Conservation (phyloP, 257 asterid genomes). For the Eucommia ulmoides region DNA sequence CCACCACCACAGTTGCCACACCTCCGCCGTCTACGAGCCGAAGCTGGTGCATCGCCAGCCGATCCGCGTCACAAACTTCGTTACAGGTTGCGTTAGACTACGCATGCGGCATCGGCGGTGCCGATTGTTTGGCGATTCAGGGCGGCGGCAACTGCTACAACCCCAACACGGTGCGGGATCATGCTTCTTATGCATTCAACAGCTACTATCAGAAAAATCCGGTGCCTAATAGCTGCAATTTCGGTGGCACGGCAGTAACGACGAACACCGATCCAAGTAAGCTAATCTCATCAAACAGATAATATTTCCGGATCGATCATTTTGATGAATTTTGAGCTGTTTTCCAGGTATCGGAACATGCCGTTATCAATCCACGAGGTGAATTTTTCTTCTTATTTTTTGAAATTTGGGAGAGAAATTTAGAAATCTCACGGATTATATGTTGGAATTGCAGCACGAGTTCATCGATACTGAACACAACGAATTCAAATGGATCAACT, state of each 20-base stretch:
- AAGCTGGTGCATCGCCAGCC: constrained; percentile 78
- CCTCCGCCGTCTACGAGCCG: constrained; percentile 30
- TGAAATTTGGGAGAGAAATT: too few species aligned
- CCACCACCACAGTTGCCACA: constrained; percentile 23
- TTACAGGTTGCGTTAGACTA: constrained; percentile 61
- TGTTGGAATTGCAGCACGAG: constrained; percentile 57
- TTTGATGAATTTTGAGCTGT: too few species aligned
- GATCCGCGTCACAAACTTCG: constrained; percentile 33
- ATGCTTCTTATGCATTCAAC: too few species aligned
- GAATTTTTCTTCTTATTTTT: too few species aligned
- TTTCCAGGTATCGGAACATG: constrained; percentile 72
- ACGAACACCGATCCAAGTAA: constrained; percentile 72
- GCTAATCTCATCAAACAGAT: too few species aligned
- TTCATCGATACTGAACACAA: constrained; percentile 53
- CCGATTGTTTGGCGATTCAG: constrained; percentile 45
- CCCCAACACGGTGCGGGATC: constrained; percentile 31
- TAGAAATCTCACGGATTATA: too few species aligned
- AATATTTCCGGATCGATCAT: too few species aligned
- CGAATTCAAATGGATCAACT: constrained; percentile 62
- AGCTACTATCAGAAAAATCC: constrained; percentile 59
- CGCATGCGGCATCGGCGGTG: constrained; percentile 67
- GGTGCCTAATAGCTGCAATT: constrained; percentile 58
- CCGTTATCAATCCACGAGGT: constrained; percentile 64
- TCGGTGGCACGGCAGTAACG: constrained; percentile 57
- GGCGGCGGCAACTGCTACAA: constrained; percentile 33